phyloP scores from a whole-genome alignment of 2,329 filamentous ascomycete species.

The Xylariales sp. region DNA sequence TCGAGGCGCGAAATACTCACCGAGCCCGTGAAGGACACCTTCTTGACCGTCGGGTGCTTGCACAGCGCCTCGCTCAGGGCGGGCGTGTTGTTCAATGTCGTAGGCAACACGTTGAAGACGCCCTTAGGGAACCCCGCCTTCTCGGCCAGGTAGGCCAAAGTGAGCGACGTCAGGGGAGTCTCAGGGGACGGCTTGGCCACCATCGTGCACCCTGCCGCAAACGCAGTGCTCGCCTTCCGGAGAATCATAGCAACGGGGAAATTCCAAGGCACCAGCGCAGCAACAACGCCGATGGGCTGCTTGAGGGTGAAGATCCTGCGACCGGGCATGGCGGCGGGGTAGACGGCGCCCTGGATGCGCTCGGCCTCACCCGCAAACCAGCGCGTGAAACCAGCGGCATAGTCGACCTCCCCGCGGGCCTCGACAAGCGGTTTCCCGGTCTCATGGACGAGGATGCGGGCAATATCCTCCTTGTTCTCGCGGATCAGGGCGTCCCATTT shows the following conservation, averaged over 20 bases:
- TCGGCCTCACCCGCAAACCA: constrained; percentile 68
- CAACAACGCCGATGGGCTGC: constrained; percentile 76
- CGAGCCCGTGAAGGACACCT: constrained; percentile 80
- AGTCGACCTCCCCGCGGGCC: constrained; percentile 66
- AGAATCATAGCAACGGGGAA: constrained; percentile 76
- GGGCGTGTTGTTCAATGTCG: constrained; percentile 58
- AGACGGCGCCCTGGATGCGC: constrained; percentile 67
- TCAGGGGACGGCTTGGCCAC: constrained; percentile 78
- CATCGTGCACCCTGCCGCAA: constrained; percentile 80
- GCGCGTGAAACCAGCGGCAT: constrained; percentile 63
- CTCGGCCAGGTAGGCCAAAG: constrained; percentile 65
- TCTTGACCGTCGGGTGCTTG: constrained; percentile 61
- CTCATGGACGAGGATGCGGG: constrained; percentile 71
- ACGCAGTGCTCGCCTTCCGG: constrained; percentile 73
- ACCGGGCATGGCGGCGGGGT: constrained; percentile 68
- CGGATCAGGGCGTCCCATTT: constrained; percentile 74
- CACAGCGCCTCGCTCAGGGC: constrained; percentile 59
- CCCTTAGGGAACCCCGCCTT: constrained; percentile 81
- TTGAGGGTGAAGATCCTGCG: constrained; percentile 78
- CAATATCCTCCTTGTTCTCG: constrained; percentile 70
- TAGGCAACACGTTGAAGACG: constrained; percentile 67
- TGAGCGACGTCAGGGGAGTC: constrained; percentile 67
- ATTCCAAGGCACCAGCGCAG: constrained; percentile 77
- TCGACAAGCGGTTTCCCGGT: constrained; percentile 69
- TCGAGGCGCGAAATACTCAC: constrained; percentile 34